These are phyloP conservation scores for Rhodotorula mucilaginosa DNA, from an alignment of 1,284 basidiomycete species.

Conservation along the genomic window DNA sequence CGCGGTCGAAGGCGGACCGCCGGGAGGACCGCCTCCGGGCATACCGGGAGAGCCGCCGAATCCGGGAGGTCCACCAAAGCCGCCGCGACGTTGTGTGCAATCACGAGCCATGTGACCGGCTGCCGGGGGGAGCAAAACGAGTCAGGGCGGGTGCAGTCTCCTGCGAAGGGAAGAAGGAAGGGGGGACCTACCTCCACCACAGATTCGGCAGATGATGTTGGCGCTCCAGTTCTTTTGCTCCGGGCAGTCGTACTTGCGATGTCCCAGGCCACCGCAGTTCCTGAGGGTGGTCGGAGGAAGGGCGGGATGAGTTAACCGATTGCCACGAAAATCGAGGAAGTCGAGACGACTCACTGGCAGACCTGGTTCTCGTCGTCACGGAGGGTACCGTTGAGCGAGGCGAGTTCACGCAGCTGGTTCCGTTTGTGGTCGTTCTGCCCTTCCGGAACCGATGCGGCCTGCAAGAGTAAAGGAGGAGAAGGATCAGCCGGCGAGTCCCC, in stretches of 20 bases:
- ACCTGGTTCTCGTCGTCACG: conserved; percentile 99
- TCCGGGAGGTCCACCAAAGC: conserved; percentile 50
- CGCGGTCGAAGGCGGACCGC: conserved; percentile 47
- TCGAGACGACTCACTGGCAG: conserved; percentile 69
- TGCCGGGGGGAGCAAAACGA: conserved; percentile 6
- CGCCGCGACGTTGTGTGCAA: conserved; percentile 77
- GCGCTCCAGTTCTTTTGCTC: conserved; percentile 95
- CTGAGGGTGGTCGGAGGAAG: conserved; percentile 1
- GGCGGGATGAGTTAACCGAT: neutral
- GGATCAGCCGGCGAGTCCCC: neutral
- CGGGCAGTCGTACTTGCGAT: conserved; percentile 95
- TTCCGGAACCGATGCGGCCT: conserved; percentile 98
- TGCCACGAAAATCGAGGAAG: conserved; percentile 24
- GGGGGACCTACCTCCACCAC: conserved; percentile 66
- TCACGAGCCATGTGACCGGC: conserved; percentile 93
- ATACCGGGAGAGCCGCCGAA: conserved; percentile 48
- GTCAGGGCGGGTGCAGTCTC: neutral
- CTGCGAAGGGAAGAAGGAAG: neutral
- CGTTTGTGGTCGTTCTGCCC: conserved; percentile 99
- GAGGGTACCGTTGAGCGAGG: conserved; percentile 95
- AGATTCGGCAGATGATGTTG: conserved; percentile 88
- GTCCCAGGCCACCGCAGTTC: conserved; percentile 47
- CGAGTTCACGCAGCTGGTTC: conserved; percentile 96
- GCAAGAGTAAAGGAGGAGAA: conserved; percentile 1
- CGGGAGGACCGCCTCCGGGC: conserved; percentile 21